Conservation (phyloP, 2,329 filamentous ascomycete genomes). For the Ilyonectria robusta region DNA sequence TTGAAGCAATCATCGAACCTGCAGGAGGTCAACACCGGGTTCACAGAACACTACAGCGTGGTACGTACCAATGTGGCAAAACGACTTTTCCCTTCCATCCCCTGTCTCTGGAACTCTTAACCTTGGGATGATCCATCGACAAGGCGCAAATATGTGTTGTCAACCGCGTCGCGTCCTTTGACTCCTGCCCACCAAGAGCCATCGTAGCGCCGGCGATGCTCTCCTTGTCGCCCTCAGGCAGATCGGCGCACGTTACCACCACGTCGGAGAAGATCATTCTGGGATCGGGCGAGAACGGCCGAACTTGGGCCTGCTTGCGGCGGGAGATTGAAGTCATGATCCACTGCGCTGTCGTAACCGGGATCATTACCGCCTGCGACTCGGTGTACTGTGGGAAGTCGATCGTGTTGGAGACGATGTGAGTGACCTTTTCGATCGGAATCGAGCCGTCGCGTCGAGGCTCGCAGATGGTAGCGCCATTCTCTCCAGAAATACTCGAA, state of each 20-base stretch:
- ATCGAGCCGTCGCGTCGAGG: constrained; percentile 64
- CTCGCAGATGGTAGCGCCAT: constrained; percentile 66
- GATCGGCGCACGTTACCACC: constrained; percentile 84
- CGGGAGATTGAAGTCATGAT: constrained; percentile 79
- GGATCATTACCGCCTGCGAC: constrained; percentile 82
- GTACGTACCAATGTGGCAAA: constrained; percentile 86
- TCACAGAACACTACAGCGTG: neutral
- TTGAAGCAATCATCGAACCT: constrained; percentile 98
- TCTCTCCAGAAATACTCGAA: constrained; percentile 59
- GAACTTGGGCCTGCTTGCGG: constrained; percentile 80
- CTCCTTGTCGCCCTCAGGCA: constrained; percentile 90
- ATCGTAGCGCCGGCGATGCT: constrained; percentile 91
- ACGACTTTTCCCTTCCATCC: constrained; percentile 84
- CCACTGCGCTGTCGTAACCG: constrained; percentile 88
- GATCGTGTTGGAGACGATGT: constrained; percentile 79
- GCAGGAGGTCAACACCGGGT: neutral
- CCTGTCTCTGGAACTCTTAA: constrained; percentile 73
- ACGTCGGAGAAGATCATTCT: constrained; percentile 91
- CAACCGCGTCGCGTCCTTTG: constrained; percentile 76
- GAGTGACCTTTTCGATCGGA: constrained; percentile 64
- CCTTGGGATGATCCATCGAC: constrained; percentile 81
- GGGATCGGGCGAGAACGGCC: constrained; percentile 92
- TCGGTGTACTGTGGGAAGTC: constrained; percentile 91
- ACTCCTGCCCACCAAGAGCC: constrained; percentile 89
- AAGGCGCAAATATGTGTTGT: constrained; percentile 93